Percentiles rank a stretch among this genome's conserved stretches.
Evolutionary conservation across 2,329 filamentous ascomycete genomes (phyloP).

Genomic region (Alternaria arbusti): DNA sequence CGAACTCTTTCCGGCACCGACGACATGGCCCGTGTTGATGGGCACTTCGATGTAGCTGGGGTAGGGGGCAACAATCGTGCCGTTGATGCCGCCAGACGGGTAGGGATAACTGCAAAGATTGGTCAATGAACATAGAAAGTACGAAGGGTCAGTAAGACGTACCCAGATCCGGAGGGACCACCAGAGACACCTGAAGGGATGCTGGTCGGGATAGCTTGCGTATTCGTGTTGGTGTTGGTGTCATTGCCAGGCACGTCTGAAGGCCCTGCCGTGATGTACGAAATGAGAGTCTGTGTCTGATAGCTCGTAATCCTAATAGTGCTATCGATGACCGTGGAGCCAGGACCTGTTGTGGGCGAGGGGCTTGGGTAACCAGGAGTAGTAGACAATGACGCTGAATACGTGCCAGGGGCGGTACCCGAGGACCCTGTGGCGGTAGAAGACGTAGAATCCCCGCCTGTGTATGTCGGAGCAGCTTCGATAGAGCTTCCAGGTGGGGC

Average conservation of each 20-base stretch:
- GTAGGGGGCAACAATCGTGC: slow-evolving; percentile 28
- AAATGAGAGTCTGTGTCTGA: slow-evolving; percentile 30
- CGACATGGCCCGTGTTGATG: slow-evolving; percentile 30
- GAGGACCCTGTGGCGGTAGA: neutral
- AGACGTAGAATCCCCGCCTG: neutral
- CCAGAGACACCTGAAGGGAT: slow-evolving; percentile 23
- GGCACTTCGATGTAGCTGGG: slow-evolving; percentile 33
- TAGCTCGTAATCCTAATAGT: slow-evolving; percentile 36
- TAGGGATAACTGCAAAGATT: slow-evolving; percentile 18
- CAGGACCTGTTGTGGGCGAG: slow-evolving; percentile 5
- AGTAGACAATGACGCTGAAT: slow-evolving; percentile 11
- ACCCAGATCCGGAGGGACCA: slow-evolving; percentile 36
- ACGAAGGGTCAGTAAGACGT: slow-evolving; percentile 4
- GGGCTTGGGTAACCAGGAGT: slow-evolving; percentile 19
- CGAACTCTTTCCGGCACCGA: slow-evolving; percentile 31
- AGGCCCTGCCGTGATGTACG: slow-evolving; percentile 21
- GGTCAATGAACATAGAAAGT: slow-evolving; percentile 9
- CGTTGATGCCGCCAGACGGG: slow-evolving; percentile 28
- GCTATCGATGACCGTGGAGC: slow-evolving; percentile 18
- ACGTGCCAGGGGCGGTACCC: slow-evolving; percentile 10
- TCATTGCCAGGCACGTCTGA: slow-evolving; percentile 9
- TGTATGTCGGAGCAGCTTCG: neutral
- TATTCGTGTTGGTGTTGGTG: slow-evolving; percentile 22
- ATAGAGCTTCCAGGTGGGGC: neutral
- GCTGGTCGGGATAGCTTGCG: slow-evolving; percentile 27